These are phyloP conservation scores for Brettanomyces bruxellensis DNA, from an alignment of 805 yeast genomes.

Conservation along the genomic window DNA sequence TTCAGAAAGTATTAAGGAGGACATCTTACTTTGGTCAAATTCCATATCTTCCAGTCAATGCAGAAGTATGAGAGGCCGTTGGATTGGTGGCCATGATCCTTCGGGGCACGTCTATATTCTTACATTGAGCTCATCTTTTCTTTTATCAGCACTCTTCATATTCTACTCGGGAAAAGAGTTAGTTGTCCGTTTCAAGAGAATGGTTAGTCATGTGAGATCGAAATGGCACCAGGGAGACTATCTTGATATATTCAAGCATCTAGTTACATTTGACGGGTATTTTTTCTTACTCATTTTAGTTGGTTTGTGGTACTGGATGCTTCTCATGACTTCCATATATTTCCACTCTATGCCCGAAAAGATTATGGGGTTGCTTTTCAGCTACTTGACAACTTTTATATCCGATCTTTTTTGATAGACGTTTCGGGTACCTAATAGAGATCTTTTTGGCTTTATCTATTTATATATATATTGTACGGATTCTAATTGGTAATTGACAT, in stretches of 20 bases:
- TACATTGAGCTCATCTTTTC: slow-evolving; percentile 52
- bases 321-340: slow-evolving; percentile 71
- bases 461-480: not conserved
- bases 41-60: slow-evolving; percentile 33
- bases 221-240: not conserved
- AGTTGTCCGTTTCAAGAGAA: slow-evolving; percentile 3
- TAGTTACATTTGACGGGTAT: slow-evolving; percentile 15
- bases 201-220: slow-evolving; percentile 1
- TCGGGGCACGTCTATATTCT: slow-evolving; percentile 87
- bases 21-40: slow-evolving; percentile 11
- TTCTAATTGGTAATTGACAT: no score
- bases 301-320: slow-evolving; percentile 76
- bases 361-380: slow-evolving; percentile 58
- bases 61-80: slow-evolving; percentile 51
- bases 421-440: not conserved
- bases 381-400: slow-evolving; percentile 37
- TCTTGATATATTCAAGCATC: not conserved
- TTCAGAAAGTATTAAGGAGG: not conserved
- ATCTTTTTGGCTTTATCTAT: not conserved
- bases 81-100: slow-evolving; percentile 92
- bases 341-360: slow-evolving; percentile 81
- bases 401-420: not conserved
- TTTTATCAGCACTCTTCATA: slow-evolving; percentile 51
- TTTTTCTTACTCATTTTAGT: slow-evolving; percentile 28
- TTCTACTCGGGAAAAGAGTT: slow-evolving; percentile 11